These are phyloP conservation scores for Sarcomyxa edulis DNA, from an alignment of 768 basidiomycete genomes.

Conservation along the genomic window DNA sequence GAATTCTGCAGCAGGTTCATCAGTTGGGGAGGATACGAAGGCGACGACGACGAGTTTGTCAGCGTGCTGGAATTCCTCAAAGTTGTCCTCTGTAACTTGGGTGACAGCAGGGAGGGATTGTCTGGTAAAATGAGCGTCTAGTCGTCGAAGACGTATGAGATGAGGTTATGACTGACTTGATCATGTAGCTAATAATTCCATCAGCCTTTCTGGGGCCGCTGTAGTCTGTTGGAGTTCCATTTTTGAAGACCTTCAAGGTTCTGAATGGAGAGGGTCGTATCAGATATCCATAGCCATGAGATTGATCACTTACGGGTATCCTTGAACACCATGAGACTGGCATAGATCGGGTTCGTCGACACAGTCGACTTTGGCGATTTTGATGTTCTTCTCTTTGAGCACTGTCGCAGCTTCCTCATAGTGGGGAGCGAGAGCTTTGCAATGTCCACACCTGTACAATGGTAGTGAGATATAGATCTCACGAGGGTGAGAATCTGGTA, in stretches of 20 bases:
- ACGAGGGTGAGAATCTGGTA: neutral
- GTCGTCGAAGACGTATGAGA: too few species aligned
- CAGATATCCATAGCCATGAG: neutral
- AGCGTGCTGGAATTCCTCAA: slow-evolving; percentile 78
- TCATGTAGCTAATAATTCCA: slow-evolving; percentile 94
- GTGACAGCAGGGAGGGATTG: slow-evolving; percentile 94
- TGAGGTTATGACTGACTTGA: slow-evolving; percentile 67
- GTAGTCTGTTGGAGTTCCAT: slow-evolving; percentile 79
- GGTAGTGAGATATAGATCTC: slow-evolving; percentile 1
- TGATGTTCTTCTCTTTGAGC: slow-evolving; percentile 86
- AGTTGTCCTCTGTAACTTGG: slow-evolving; percentile 68
- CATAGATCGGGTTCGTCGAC: slow-evolving; percentile 93
- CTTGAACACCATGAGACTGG: slow-evolving; percentile 79
- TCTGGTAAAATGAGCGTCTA: slow-evolving; percentile 25
- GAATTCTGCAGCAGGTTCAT: slow-evolving; percentile 69
- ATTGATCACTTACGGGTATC: slow-evolving; percentile 75
- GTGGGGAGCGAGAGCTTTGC: slow-evolving; percentile 91
- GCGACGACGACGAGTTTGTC: slow-evolving; percentile 91
- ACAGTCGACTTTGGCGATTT: slow-evolving; percentile 95
- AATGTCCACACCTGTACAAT: slow-evolving; percentile 95
- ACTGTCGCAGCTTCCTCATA: slow-evolving; percentile 92
- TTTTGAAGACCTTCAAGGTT: slow-evolving; percentile 88
- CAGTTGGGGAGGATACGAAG: slow-evolving; percentile 72
- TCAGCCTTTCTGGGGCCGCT: slow-evolving; percentile 88
- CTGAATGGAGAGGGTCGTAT: slow-evolving; percentile 31